Conservation (phyloP, 1,139 yeast genomes). For the Saccharomyces hybrid region DNA sequence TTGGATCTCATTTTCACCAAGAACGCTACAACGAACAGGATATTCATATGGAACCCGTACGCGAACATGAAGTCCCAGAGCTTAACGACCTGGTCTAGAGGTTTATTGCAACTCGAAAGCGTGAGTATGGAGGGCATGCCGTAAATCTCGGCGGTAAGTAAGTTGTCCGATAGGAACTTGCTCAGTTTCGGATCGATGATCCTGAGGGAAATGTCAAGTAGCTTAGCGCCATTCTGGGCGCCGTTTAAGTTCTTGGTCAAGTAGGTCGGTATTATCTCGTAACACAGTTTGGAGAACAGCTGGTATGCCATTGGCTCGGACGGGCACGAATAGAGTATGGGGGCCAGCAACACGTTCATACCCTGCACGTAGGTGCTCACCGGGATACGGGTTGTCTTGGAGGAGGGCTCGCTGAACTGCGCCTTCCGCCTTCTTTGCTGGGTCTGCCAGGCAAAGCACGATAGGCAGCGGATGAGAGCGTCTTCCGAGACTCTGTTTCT, state of each 20-base stretch:
- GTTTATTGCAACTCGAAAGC: slow-evolving; percentile 85
- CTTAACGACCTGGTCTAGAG: slow-evolving; percentile 63
- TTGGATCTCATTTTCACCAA: slow-evolving; percentile 61
- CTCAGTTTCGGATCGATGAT: slow-evolving; percentile 69
- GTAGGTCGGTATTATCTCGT: slow-evolving; percentile 62
- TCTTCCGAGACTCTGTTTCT: slow-evolving; percentile 62
- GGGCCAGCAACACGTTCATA: slow-evolving; percentile 81
- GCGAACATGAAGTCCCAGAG: slow-evolving; percentile 91
- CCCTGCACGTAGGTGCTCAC: slow-evolving; percentile 73
- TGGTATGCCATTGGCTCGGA: slow-evolving; percentile 86
- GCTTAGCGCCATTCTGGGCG: slow-evolving; percentile 66
- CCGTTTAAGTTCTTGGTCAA: slow-evolving; percentile 74
- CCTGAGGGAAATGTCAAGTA: slow-evolving; percentile 64
- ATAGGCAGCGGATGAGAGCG: slow-evolving; percentile 58
- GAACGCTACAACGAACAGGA: slow-evolving; percentile 80
- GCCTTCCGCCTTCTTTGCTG: slow-evolving; percentile 10
- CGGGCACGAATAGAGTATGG: slow-evolving; percentile 67
- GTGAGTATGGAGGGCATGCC: slow-evolving; percentile 88
- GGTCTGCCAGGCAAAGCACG: slow-evolving; percentile 60
- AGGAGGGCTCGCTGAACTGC: neutral
- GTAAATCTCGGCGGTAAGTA: slow-evolving; percentile 71
- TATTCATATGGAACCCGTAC: slow-evolving; percentile 84
- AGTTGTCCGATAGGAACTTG: slow-evolving; percentile 40
- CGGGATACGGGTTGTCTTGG: neutral
- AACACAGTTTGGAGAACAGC: slow-evolving; percentile 39